These are phyloP conservation scores for Setaria italica DNA, from an alignment of 202 grass and related monocot genomes.

Conservation along the genomic window DNA sequence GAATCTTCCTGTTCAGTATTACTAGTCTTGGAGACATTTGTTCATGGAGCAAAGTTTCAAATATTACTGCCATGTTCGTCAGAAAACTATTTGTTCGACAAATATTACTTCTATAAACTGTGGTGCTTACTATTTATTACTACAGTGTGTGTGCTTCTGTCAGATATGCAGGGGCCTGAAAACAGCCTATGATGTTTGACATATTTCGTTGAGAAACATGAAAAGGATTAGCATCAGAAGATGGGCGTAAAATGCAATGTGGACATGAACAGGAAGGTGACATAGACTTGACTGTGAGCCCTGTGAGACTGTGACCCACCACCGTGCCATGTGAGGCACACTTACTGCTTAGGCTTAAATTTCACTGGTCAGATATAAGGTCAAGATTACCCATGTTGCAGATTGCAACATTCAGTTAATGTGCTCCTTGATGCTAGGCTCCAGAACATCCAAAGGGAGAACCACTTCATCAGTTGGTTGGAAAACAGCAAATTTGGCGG, in stretches of 20 bases:
- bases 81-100: background rate
- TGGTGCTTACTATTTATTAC: background rate
- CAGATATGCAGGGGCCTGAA: background rate
- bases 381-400: background rate
- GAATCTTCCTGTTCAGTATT: background rate
- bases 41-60: background rate
- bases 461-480: constrained; percentile 34
- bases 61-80: background rate
- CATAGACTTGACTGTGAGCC: background rate
- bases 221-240: background rate
- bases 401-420: background rate
- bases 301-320: background rate
- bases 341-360: background rate
- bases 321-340: constrained; percentile 1
- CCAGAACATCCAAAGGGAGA: background rate
- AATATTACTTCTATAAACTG: background rate
- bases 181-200: background rate
- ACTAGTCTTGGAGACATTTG: background rate
- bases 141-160: background rate
- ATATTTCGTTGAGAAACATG: background rate
- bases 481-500: constrained; percentile 30
- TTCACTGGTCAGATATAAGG: background rate
- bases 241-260: constrained; percentile 42
- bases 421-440: background rate
- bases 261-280: constrained; percentile 13